These are phyloP conservation scores for Calophaca sinica DNA, from an alignment of 306 rosid species.

Conservation along the genomic window DNA sequence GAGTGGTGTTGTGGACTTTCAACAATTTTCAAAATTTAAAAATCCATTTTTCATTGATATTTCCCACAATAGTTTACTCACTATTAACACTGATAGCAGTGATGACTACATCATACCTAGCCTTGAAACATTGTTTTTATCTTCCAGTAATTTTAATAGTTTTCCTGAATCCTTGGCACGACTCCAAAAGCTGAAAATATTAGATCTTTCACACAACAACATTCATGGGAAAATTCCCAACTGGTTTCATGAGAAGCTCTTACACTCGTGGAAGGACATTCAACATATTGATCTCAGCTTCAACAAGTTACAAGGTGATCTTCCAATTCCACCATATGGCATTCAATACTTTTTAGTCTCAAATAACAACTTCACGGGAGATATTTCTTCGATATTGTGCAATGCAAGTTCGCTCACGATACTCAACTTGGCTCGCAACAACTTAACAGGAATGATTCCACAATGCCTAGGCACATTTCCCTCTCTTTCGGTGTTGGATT, in stretches of 20 bases:
- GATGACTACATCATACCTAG: neutral
- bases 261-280: slow-evolving; percentile 4
- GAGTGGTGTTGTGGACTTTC: slow-evolving; percentile 9
- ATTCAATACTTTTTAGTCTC: neutral
- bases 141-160: slow-evolving; percentile 26
- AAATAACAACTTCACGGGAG: slow-evolving; percentile 40
- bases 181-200: fast-evolving
- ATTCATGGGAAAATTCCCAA: slow-evolving; percentile 39
- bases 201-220: slow-evolving; percentile 48
- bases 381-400: slow-evolving; percentile 9
- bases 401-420: neutral
- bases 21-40: slow-evolving; percentile 13
- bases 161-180: slow-evolving; percentile 39
- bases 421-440: slow-evolving; percentile 29
- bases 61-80: neutral
- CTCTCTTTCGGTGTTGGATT: slow-evolving; percentile 26
- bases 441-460: slow-evolving; percentile 40
- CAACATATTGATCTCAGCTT: fast-evolving
- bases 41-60: fast-evolving
- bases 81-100: neutral
- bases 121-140: neutral
- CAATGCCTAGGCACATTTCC: slow-evolving; percentile 28
- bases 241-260: slow-evolving; percentile 29
- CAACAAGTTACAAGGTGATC: slow-evolving; percentile 39
- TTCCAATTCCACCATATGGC: slow-evolving; percentile 12